Conservation (phyloP, 345 rosid genomes). For the Microcos paniculata region DNA sequence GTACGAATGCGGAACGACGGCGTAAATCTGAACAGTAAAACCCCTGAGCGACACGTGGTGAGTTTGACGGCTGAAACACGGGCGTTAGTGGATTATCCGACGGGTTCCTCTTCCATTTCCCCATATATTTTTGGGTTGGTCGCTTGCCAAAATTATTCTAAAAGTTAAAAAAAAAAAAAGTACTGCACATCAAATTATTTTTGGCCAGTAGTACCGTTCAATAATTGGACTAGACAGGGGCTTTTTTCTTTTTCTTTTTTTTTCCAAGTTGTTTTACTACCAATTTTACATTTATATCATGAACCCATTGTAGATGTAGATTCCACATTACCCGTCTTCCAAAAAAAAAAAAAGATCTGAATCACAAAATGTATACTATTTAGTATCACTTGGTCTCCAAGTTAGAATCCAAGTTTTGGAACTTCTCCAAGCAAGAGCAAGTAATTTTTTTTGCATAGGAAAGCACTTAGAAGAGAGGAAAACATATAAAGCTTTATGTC, state of each 20-base stretch:
- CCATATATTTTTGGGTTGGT: background rate
- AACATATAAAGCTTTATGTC: background rate
- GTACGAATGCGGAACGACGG: background rate
- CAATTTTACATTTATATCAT: too few species aligned
- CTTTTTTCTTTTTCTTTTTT: too few species aligned
- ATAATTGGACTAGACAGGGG: background rate
- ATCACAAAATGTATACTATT: background rate
- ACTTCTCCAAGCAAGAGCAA: background rate
- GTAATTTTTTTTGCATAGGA: background rate
- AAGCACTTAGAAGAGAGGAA: background rate
- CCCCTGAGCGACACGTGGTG: background rate
- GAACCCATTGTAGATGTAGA: background rate
- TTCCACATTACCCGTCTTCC: too few species aligned
- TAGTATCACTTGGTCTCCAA: background rate
- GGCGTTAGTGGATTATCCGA: background rate
- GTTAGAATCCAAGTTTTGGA: background rate
- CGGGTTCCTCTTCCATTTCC: background rate
- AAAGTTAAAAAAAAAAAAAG: too few species aligned
- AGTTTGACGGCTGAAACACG: background rate
- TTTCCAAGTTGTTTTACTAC: background rate
- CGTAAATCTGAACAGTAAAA: background rate
- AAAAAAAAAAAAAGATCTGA: background rate
- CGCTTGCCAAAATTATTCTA: background rate
- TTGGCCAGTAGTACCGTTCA: background rate
- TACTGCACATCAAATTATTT: too few species aligned